Evolutionary conservation across 129 eudicot genomes (phyloP), one percentile per base, ranked within the genome.

Genomic region (Glebionis coronaria): DNA sequence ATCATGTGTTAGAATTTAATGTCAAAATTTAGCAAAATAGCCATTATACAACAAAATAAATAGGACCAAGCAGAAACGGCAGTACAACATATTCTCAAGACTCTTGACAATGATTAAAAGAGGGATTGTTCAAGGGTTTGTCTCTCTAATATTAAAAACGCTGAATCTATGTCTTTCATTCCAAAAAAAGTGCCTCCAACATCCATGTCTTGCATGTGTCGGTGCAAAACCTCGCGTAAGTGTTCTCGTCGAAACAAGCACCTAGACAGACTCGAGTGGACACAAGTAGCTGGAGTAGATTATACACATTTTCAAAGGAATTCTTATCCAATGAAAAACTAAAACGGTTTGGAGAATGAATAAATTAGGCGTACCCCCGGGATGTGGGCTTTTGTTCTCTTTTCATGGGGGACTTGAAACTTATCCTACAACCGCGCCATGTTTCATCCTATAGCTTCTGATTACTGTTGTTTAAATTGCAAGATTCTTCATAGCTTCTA

Each of bases 401-500:
- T 35, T 60, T 60, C 68, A 31, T 61, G 65, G 65, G 65, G 56
- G 28, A 50, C 42, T 16, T 15, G 57, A 44, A 65, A 44, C 59
- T 73, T 56, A 73, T 64, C 78, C 78, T 60, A 72, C 61, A 55
- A 71, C 79, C 79, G 44, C 61, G 20, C 38, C 62, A 56, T 61
- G 50, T 55, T 38, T 53, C 54, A 71, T 59, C 46, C 52, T 45
- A 70, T 62, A 57, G n/a, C n/a, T 51, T 52, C 44, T 52, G 52
- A 18, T 50, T 61, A 42, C 10, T 44, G 64, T 21, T 10, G 55
- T 61, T 80, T 82, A 85, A 52, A 88, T 68, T 67, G 66, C 88
- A n/a, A 89, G 87, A 61, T 82, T 80, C 82, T 88, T 85, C 49
- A 88, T 64, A 13, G 84, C 85, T 12, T 88, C 92, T 31, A 88